A percentile compares a stretch with the other conserved stretches of the same genome.
phyloP scores from a whole-genome alignment of 176 grass and related monocot species.

The Eragrostis nindensis region DNA sequence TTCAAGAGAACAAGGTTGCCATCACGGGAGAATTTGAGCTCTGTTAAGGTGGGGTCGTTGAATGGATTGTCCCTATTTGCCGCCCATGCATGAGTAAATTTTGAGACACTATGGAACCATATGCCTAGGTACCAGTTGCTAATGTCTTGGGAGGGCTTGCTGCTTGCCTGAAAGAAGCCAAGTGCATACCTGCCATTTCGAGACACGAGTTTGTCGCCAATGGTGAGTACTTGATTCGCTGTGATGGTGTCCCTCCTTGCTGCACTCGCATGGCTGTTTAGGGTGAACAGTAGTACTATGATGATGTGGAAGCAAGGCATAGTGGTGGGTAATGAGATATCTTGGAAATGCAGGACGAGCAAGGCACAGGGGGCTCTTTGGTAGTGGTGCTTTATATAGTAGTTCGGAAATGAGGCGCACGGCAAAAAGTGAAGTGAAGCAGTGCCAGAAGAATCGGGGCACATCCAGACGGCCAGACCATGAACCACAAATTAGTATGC shows the following conservation, averaged over 20 bases:
- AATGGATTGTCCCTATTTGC: background rate
- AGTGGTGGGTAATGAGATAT: too few species aligned
- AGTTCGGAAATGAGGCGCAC: too few species aligned
- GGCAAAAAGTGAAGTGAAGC: too few species aligned
- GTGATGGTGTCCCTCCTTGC: constrained; percentile 10
- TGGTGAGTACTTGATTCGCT: background rate
- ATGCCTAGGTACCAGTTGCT: constrained; percentile 27
- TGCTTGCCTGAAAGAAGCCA: background rate
- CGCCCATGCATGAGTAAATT: constrained; percentile 3
- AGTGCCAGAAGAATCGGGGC: too few species aligned
- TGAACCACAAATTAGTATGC: too few species aligned
- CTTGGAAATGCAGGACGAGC: too few species aligned
- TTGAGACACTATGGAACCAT: constrained; percentile 12
- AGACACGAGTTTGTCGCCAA: constrained; percentile 2
- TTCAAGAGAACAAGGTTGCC: constrained; percentile 7
- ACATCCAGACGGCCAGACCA: too few species aligned
- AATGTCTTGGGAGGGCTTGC: background rate
- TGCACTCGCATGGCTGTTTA: background rate
- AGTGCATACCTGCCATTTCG: constrained; percentile 6
- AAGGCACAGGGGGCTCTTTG: too few species aligned
- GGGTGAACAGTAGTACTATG: background rate
- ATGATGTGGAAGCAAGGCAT: background rate
- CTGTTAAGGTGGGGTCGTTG: background rate
- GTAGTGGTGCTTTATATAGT: too few species aligned
- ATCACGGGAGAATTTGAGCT: constrained; percentile 1